Percentiles rank a stretch among this genome's conserved stretches.
phyloP scores from a whole-genome alignment of 1,139 yeast genomes.

The Lodderomyces oxycetoniae region DNA sequence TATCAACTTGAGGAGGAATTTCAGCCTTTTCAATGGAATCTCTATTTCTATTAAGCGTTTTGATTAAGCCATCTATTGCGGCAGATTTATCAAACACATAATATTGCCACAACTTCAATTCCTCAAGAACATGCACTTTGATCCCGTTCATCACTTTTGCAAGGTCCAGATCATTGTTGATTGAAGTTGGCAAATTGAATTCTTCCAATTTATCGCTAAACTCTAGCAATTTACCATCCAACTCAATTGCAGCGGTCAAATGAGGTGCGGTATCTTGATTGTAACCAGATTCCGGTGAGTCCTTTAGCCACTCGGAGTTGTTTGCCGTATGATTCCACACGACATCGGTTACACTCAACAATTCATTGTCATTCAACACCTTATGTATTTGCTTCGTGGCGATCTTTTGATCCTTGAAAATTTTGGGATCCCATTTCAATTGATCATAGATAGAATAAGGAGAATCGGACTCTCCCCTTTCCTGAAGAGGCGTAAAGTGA shows the following conservation, averaged over 20 bases:
- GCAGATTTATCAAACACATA: constrained; percentile 60
- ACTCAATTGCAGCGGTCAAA: constrained; percentile 73
- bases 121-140: constrained; percentile 58
- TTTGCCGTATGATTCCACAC: constrained; percentile 95
- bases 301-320: constrained; percentile 78
- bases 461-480: constrained; percentile 83
- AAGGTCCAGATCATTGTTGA: constrained; percentile 52
- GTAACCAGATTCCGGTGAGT: constrained; percentile 89
- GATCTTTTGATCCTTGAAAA: constrained; percentile 45
- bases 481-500: constrained; percentile 91
- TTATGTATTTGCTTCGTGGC: constrained; percentile 26
- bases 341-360: constrained; percentile 82
- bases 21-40: constrained; percentile 3
- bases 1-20: constrained; percentile 18
- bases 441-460: constrained; percentile 93
- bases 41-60: constrained; percentile 34
- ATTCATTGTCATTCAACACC: constrained; percentile 52
- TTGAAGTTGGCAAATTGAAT: constrained; percentile 56
- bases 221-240: constrained; percentile 63
- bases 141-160: constrained; percentile 60
- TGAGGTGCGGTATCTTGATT: constrained; percentile 87
- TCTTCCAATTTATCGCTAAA: constrained; percentile 53
- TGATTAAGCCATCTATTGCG: constrained; percentile 30
- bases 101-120: constrained; percentile 78
- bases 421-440: constrained; percentile 61